These are phyloP conservation scores for Metarhizium sp. DNA, from an alignment of 2,329 filamentous ascomycete genomes.

Conservation along the genomic window DNA sequence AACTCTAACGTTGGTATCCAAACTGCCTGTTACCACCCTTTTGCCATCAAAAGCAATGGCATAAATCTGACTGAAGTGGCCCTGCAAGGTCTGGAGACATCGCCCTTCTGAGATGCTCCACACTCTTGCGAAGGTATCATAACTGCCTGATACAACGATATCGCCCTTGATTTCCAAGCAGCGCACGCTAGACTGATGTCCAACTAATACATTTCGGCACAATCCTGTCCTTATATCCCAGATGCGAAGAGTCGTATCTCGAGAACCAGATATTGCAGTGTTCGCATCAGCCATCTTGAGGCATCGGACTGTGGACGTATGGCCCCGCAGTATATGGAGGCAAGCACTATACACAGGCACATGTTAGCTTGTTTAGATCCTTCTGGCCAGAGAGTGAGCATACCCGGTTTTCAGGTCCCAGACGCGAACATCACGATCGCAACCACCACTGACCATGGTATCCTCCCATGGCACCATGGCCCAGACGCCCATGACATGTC, in stretches of 20 bases:
- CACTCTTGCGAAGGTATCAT: constrained; percentile 92
- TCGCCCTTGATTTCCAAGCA: constrained; percentile 95
- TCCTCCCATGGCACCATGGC: constrained; percentile 99
- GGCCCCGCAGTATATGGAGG: constrained; percentile 77
- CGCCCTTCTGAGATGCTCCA: constrained; percentile 97
- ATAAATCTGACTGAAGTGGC: constrained; percentile 98
- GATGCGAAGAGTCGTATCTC: constrained; percentile 87
- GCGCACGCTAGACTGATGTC: constrained; percentile 89
- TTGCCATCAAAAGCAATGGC: constrained; percentile 95
- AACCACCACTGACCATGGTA: constrained; percentile 88
- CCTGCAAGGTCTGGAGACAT: constrained; percentile 80
- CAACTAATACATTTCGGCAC: constrained; percentile 85
- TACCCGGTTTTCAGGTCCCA: constrained; percentile 95
- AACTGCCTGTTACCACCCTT: constrained; percentile 85
- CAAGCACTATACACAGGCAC: constrained; percentile 46
- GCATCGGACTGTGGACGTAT: constrained; percentile 93
- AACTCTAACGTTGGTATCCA: constrained; percentile 93
- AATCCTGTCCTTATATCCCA: constrained; percentile 88
- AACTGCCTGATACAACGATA: constrained; percentile 94
- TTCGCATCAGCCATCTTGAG: constrained; percentile 94
- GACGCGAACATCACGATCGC: constrained; percentile 90
- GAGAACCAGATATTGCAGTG: constrained; percentile 91
- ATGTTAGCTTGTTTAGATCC: constrained; percentile 10
- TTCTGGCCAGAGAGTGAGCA: constrained; percentile 17
- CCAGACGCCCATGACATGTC: constrained; percentile 99